A percentile compares a stretch with the other conserved stretches of the same genome.
Conservation (phyloP, 441 rosid species). For the Mallotus repandus region DNA sequence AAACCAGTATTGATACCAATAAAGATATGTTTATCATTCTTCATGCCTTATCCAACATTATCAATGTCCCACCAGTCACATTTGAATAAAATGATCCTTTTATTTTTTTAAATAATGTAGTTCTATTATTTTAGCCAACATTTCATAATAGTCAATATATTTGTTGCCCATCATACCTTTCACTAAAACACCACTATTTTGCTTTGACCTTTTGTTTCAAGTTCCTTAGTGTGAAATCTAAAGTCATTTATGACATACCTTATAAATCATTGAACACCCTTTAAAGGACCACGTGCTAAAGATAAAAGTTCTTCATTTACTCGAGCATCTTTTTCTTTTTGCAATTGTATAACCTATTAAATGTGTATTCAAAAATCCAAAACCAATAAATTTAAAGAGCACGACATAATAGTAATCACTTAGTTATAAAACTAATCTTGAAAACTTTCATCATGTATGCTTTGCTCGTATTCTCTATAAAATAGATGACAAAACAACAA, state of each 20-base stretch:
- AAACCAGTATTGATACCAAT: not conserved
- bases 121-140: not conserved
- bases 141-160: not conserved
- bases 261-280: not conserved
- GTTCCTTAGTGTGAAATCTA: not conserved
- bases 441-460: not conserved
- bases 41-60: not conserved
- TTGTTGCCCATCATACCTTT: not conserved
- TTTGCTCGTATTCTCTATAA: not conserved
- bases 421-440: not conserved
- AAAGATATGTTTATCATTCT: not conserved
- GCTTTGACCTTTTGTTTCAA: not conserved
- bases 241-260: not conserved
- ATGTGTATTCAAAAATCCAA: not conserved
- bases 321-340: not conserved
- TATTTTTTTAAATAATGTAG: not conserved
- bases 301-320: not conserved
- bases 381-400: not conserved
- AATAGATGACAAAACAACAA: not conserved
- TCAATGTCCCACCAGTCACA: not conserved
- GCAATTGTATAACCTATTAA: not conserved
- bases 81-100: not conserved
- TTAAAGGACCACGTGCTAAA: not conserved
- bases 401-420: not conserved
- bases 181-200: not conserved